Evolutionary conservation across 305 asterid species (phyloP).

Genomic region (Fraxinus sp.): DNA sequence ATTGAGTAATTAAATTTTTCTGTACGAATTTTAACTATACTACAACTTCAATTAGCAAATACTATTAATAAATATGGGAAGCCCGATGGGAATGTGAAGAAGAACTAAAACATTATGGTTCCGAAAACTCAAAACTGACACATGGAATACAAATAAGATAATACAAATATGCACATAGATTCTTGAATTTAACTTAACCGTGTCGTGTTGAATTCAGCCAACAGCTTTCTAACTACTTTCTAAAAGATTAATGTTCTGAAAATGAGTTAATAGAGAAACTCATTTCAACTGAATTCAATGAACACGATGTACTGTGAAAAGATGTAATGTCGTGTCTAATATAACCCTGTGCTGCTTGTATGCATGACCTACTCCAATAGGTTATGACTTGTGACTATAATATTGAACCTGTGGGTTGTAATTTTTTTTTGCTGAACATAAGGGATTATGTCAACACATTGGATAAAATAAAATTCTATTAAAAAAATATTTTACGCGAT

Average conservation of each 20-base stretch:
- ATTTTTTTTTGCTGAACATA: not conserved
- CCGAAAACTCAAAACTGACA: not conserved
- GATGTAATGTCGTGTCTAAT: not conserved
- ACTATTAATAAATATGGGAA: not conserved
- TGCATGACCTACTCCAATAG: not conserved
- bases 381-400: not conserved
- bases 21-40: constrained; percentile 7
- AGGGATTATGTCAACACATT: not conserved
- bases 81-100: not conserved
- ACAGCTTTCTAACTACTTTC: not conserved
- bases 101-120: not conserved
- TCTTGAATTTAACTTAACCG: not conserved
- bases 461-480: not conserved
- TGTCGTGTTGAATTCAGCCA: not conserved
- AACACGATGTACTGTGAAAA: not conserved
- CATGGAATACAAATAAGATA: not conserved
- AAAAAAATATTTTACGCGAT: not conserved
- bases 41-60: not conserved
- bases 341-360: not conserved
- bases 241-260: constrained; percentile 1
- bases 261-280: not conserved
- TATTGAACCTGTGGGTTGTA: not conserved
- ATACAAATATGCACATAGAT: not conserved
- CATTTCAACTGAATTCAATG: not conserved
- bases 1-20: not conserved